A percentile compares a stretch with the other conserved stretches of the same genome.
phyloP scores from a whole-genome alignment of 2,329 filamentous ascomycete species.

The Apiospora sp. region DNA sequence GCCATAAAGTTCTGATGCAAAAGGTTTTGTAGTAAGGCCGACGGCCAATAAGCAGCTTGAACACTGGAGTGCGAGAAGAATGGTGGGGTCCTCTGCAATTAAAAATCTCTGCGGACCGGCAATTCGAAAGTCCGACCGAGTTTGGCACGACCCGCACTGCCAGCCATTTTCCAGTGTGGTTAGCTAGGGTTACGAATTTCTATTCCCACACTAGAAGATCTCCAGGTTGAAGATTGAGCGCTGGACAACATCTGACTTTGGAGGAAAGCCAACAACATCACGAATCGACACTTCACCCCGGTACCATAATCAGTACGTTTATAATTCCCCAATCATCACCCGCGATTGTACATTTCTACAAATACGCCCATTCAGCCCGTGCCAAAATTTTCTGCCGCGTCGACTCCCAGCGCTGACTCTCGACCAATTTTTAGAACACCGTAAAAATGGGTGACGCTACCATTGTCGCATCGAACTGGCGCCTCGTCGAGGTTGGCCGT shows the following conservation, averaged over 20 bases:
- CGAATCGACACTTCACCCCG: conserved; percentile 22
- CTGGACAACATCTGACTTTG: conserved; percentile 16
- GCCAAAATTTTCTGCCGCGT: neutral
- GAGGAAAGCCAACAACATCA: conserved; percentile 18
- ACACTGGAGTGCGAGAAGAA: neutral
- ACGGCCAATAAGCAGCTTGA: neutral
- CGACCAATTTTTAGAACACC: conserved; percentile 56
- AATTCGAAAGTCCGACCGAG: conserved; percentile 20
- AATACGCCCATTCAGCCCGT: conserved; percentile 10
- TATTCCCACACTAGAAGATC: conserved; percentile 22
- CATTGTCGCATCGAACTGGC: conserved; percentile 86
- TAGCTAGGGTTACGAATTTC: conserved; percentile 22
- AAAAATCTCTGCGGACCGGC: conserved; percentile 16
- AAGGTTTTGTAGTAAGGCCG: conserved; percentile 3
- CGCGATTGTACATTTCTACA: conserved; percentile 7
- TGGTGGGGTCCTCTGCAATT: conserved; percentile 3
- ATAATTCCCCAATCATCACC: conserved; percentile 17
- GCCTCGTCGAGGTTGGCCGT: conserved; percentile 98
- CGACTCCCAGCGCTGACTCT: conserved; percentile 15
- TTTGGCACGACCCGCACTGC: conserved; percentile 15
- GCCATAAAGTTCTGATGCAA: neutral
- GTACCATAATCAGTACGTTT: conserved; percentile 25
- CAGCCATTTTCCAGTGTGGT: conserved; percentile 21
- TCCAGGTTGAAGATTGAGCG: conserved; percentile 22
- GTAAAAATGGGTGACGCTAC: conserved; percentile 84